Evolutionary conservation across 1,284 basidiomycete species (phyloP).

Genomic region (Inonotus obliquus): DNA sequence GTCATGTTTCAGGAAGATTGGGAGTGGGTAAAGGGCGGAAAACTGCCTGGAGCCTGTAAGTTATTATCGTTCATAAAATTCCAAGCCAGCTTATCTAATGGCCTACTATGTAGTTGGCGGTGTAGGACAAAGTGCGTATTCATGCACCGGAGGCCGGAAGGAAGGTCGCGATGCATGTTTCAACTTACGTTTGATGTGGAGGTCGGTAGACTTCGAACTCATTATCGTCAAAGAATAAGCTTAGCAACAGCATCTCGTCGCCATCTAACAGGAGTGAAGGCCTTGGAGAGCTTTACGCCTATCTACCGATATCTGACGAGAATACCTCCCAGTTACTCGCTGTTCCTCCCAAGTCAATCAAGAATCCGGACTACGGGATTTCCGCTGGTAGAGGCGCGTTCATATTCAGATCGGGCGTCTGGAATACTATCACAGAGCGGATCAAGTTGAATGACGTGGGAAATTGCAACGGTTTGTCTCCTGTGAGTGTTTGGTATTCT

Average conservation of each 20-base stretch:
- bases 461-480: conserved; percentile 21
- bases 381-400: conserved; percentile 27
- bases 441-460: conserved; percentile 38
- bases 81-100: not conserved
- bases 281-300: conserved; percentile 30
- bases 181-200: conserved; percentile 29
- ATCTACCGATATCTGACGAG: conserved; percentile 23
- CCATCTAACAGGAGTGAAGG: conserved; percentile 18
- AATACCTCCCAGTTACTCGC: conserved; percentile 22
- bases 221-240: too few species aligned
- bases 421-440: conserved; percentile 36
- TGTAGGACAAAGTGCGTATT: conserved; percentile 22
- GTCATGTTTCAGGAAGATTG: conserved; percentile 27
- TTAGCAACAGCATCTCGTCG: not conserved
- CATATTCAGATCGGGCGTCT: conserved; percentile 26
- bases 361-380: conserved; percentile 28
- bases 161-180: conserved; percentile 27
- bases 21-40: conserved; percentile 28
- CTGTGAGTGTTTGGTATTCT: not conserved
- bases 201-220: conserved; percentile 13
- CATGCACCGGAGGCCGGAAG: conserved; percentile 28
- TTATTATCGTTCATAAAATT: not conserved
- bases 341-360: conserved; percentile 25
- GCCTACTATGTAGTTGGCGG: conserved; percentile 21
- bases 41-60: conserved; percentile 29